Base-by-base conservation (phyloP, 441 rosid species). In the Gossypium aridum region DNA sequence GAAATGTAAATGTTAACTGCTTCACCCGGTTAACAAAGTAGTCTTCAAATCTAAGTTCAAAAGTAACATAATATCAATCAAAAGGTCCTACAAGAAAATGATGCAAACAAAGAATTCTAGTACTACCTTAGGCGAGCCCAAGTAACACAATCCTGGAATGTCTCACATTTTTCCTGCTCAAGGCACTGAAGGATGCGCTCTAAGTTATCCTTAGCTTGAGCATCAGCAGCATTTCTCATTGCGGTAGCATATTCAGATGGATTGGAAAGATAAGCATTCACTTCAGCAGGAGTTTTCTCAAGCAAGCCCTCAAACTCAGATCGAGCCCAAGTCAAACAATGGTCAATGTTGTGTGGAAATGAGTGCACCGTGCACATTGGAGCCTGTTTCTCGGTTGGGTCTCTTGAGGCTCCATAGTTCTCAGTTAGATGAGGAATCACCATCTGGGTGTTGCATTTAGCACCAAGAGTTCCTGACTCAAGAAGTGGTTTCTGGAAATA, bases 291-390 rank as follows among this genome's bases (percentile, higher is more conserved):
- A 64, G 94, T 92, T 81, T 96, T 96, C 87, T 92, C 99, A 71
- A 96, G 89, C 75, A 93, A 83, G 73, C 97, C 99, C 86, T 96
- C 99, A 70, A 96, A 96, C 83, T 96, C 99, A 66, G 99, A 96
- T 20, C 97, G 89, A 71, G 98, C 98, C 99, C 98, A 96, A 68
- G 99, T 93, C 79, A 96, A 81, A 81, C 97, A 93, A 77, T 96
- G 99, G 82, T 96, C 99, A 72, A 96, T 96, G 80, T 93, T 96
- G 87, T 96, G 99, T 2, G 98, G 99, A 81, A 96, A 96, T 7
- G 99, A 96, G 81, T 93, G 99, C 71, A 93, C 97, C 0, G 99
- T 93, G 79, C 99, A 96, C 97, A 96, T 96, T 3, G 99, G 97
- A 34, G 99, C 98, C 84, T 96, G 98, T 82, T 92, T 96, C 89